These are phyloP conservation scores for Pyrenophora tritici-repentis DNA, from an alignment of 2,329 filamentous ascomycete species.

Conservation along the genomic window DNA sequence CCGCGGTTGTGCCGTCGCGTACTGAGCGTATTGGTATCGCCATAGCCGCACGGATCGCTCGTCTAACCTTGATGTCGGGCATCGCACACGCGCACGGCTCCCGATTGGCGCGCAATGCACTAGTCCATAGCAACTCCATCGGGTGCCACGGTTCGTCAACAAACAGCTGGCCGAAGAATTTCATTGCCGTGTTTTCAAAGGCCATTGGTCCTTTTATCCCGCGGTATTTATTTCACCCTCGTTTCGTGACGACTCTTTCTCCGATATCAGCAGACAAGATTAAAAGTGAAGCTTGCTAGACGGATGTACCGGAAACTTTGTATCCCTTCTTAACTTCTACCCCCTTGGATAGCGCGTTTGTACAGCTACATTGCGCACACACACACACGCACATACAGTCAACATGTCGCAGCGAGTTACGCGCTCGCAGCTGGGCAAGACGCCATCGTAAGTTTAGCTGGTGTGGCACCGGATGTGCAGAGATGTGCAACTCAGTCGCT, in stretches of 20 bases:
- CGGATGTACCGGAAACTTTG: too few species aligned
- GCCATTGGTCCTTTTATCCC: conserved; percentile 10
- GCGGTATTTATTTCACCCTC: too few species aligned
- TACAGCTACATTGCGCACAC: conserved; percentile 12
- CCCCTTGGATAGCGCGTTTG: conserved; percentile 23
- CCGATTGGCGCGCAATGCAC: conserved; percentile 8
- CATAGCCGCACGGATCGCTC: background rate
- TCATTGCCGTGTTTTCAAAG: background rate
- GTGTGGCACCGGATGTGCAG: background rate
- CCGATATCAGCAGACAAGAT: too few species aligned
- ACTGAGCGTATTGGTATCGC: background rate
- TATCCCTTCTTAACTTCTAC: conserved; percentile 1
- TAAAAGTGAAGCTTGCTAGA: too few species aligned
- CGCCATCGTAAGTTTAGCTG: conserved; percentile 49
- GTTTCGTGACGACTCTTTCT: too few species aligned
- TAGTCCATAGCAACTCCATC: conserved; percentile 11
- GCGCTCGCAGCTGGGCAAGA: conserved; percentile 55
- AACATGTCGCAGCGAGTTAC: conserved; percentile 50
- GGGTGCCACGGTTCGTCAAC: conserved; percentile 21
- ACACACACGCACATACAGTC: conserved; percentile 10
- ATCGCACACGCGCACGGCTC: background rate
- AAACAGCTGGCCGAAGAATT: conserved; percentile 17
- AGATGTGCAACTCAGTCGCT: conserved; percentile 17
- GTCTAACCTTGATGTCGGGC: background rate
- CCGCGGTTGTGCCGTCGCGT: background rate